phyloP scores from a whole-genome alignment of 169 alveolate genomes.

The Cryptosporidium baileyi region DNA sequence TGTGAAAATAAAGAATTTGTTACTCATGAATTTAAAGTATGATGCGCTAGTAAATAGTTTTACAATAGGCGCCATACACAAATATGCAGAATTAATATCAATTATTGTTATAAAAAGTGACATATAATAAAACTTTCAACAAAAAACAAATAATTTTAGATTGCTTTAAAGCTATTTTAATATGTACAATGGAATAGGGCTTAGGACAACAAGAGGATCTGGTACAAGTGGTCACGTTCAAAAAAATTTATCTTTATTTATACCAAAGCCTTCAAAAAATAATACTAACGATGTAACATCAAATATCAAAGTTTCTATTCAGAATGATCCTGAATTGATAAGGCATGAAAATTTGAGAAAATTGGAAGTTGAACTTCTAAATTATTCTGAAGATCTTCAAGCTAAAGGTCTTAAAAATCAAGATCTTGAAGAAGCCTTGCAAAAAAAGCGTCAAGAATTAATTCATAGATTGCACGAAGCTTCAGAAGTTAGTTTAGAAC shows the following conservation, averaged over 20 bases:
- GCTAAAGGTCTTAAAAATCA: constrained; percentile 27
- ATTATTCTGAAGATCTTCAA: constrained; percentile 46
- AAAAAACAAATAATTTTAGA: too few species aligned
- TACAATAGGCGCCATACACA: too few species aligned
- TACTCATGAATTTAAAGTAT: too few species aligned
- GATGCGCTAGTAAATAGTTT: too few species aligned
- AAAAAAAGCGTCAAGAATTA: constrained; percentile 1
- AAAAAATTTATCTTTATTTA: constrained; percentile 77
- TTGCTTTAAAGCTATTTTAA: too few species aligned
- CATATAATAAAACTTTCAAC: too few species aligned
- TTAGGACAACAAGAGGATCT: constrained; percentile 86
- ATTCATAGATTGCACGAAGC: not conserved
- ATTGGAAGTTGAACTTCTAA: constrained; percentile 78
- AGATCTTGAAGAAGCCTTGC: constrained; percentile 20
- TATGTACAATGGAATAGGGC: constrained; percentile 89
- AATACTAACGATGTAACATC: constrained; percentile 71
- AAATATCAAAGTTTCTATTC: too few species aligned
- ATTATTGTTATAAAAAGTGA: too few species aligned
- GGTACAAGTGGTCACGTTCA: constrained; percentile 90
- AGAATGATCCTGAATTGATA: constrained; percentile 73
- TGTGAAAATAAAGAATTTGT: too few species aligned
- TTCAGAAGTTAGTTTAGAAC: not conserved
- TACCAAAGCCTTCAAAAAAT: constrained; percentile 68
- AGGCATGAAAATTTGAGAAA: constrained; percentile 83
- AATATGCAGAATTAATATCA: too few species aligned